Percentiles rank a stretch among this genome's conserved stretches.
Evolutionary conservation across 176 grass and related monocot species (phyloP).

Genomic region (Rhynchospora tenuis): DNA sequence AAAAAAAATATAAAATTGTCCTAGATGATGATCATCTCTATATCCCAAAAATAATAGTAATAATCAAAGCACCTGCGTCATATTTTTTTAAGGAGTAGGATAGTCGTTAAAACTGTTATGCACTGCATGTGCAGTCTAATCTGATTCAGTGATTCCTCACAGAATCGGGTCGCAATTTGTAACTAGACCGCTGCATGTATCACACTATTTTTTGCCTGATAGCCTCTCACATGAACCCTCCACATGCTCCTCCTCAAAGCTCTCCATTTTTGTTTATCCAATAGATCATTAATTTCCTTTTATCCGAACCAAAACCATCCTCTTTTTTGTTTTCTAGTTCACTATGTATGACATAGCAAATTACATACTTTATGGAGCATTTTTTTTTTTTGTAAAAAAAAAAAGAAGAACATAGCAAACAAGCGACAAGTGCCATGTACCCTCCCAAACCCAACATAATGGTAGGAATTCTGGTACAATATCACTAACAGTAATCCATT

Average conservation of each 20-base stretch:
- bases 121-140: conserved; percentile 15
- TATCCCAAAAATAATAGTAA: background rate
- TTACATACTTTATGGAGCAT: too few species aligned
- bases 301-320: too few species aligned
- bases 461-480: too few species aligned
- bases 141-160: background rate
- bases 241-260: background rate
- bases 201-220: background rate
- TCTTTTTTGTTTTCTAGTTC: too few species aligned
- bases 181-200: background rate
- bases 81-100: too few species aligned
- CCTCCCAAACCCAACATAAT: too few species aligned
- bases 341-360: too few species aligned
- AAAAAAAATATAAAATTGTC: background rate
- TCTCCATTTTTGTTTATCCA: background rate
- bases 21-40: background rate
- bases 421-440: too few species aligned
- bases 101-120: background rate
- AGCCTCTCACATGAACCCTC: background rate
- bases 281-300: background rate
- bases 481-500: too few species aligned
- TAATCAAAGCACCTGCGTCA: background rate
- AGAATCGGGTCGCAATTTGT: background rate
- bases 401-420: too few species aligned
- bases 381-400: too few species aligned